A percentile compares a stretch with the other conserved stretches of the same genome.
Evolutionary conservation across 495 filamentous ascomycete species (phyloP).

Genomic region (Tetracladium marchalianum): DNA sequence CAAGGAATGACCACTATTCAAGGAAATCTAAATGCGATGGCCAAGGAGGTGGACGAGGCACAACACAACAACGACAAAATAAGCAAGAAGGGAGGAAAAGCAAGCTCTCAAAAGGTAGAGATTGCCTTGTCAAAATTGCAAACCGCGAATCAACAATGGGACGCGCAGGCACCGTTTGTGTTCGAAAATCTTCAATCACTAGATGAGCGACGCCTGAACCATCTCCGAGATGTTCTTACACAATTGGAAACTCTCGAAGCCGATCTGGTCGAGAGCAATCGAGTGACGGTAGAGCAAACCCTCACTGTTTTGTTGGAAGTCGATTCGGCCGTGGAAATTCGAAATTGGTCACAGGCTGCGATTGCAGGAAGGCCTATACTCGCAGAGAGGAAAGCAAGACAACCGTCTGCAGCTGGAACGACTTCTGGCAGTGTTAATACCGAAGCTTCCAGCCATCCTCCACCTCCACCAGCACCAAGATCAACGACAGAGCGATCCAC

Average conservation of each 20-base stretch:
- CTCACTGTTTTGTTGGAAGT: conserved; percentile 81
- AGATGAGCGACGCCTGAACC: conserved; percentile 83
- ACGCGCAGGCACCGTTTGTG: conserved; percentile 89
- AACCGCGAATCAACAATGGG: conserved; percentile 75
- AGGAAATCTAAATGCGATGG: conserved; percentile 67
- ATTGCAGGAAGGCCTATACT: conserved; percentile 36
- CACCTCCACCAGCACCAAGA: conserved; percentile 30
- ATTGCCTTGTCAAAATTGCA: conserved; percentile 65
- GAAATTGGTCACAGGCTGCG: conserved; percentile 56
- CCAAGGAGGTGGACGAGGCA: conserved; percentile 74
- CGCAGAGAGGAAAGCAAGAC: conserved; percentile 13
- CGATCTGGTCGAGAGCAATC: conserved; percentile 72
- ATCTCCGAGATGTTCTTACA: conserved; percentile 85
- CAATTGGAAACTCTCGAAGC: conserved; percentile 89
- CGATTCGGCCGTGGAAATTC: conserved; percentile 81
- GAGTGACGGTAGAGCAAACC: conserved; percentile 68
- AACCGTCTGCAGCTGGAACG: conserved; percentile 26
- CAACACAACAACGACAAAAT: conserved; percentile 86
- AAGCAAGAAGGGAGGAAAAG: conserved; percentile 67
- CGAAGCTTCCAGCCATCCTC: conserved; percentile 12
- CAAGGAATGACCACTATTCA: conserved; percentile 75
- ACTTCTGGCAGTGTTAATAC: conserved; percentile 21
- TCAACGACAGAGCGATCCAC: conserved; percentile 13
- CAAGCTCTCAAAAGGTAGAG: conserved; percentile 70
- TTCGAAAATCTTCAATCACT: conserved; percentile 89